Base-by-base conservation (phyloP, 2,329 filamentous ascomycete species). In the Epichloe elymi region DNA sequence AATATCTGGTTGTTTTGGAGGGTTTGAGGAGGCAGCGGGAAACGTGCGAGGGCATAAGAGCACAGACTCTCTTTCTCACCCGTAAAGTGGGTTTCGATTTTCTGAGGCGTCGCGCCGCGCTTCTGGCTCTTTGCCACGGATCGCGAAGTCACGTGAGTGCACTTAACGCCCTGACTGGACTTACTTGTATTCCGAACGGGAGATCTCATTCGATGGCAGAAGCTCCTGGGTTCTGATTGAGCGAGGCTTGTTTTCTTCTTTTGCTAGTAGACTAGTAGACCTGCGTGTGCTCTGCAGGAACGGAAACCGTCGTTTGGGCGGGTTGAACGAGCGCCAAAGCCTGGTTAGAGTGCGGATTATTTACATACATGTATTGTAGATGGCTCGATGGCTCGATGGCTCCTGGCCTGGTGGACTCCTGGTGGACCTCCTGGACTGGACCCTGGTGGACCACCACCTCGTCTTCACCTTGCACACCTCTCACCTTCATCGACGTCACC, bases 61-160 rank as follows among this genome's bases (percentile, higher is more conserved):
- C 20, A 41, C 8, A 17, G 30, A 19, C 39, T 10, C n/a, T 30
- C 23, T 44, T 30, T 11, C 3, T 30, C 30, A 30, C 30, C 3
- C 30, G 4, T 42, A 35, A 53, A 49, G 50, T 51, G 49, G 45
- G 36, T 23, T 49, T 20, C 33, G 39, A 51, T 49, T 55, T 55
- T 54, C 38, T 35, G 17, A 38, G 38, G 35, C 41, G 50, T 39
- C 49, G 50, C 46, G 51, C 42, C 55, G 55, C 55, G 55, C 49
- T 42, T 48, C 20, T 3, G 6, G 17, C 15, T 17, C 30, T 35
- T 37, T 35, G 42, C 37, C 46, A 35, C 46, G 38, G 50, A 50
- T 56, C 59, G 52, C 59, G 57, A 55, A 55, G 54, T 61, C 59
- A 61, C 59, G 59, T 61, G 30, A 0, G 59, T 41, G 12, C 45